Evolutionary conservation across 257 asterid species (phyloP).

Genomic region (Solanum rostratum): DNA sequence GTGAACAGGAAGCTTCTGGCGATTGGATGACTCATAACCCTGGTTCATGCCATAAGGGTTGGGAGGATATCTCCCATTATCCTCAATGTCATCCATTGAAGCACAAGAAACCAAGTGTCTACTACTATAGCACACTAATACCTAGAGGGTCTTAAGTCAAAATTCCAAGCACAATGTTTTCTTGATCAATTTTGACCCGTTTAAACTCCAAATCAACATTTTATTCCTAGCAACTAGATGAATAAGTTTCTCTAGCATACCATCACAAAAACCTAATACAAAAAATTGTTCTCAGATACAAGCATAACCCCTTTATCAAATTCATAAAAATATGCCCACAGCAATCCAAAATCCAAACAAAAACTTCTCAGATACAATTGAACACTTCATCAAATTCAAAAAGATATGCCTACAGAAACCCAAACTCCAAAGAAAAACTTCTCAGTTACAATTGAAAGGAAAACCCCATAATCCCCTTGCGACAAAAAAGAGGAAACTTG

Average conservation of each 20-base stretch:
- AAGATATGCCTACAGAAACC: background rate
- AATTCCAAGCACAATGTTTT: background rate
- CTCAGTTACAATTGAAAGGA: background rate
- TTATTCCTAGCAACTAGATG: background rate
- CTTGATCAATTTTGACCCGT: background rate
- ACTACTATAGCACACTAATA: background rate
- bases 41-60: constrained; percentile 18
- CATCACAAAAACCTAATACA: background rate
- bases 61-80: constrained; percentile 39
- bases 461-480: background rate
- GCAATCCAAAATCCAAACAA: background rate
- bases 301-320: background rate
- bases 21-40: constrained; percentile 20
- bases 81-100: constrained; percentile 49
- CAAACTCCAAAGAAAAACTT: background rate
- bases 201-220: background rate
- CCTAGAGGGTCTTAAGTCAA: background rate
- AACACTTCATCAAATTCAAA: background rate
- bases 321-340: background rate
- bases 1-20: constrained; percentile 22
- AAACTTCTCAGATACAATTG: background rate
- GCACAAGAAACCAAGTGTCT: constrained; percentile 7
- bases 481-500: background rate
- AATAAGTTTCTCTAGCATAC: background rate
- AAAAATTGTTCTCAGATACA: background rate